Conservation (phyloP, 2,329 filamentous ascomycete genomes). For the Anthostomella pinea region DNA sequence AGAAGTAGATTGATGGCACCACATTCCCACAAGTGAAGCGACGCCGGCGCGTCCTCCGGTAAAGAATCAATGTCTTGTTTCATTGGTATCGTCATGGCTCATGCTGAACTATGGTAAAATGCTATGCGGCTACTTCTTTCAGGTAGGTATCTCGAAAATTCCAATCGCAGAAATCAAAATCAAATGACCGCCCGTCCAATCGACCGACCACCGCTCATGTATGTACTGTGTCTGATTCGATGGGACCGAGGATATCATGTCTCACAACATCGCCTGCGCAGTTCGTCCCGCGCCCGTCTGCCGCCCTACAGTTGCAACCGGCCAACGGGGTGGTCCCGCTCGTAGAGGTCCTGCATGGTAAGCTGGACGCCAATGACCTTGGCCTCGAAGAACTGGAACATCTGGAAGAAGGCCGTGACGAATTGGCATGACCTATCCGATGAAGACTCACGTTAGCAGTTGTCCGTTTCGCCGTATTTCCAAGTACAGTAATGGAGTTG, state of each 20-base stretch:
- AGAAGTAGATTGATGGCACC: no score
- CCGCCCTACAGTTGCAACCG: conserved; percentile 21
- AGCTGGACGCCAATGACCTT: conserved; percentile 26
- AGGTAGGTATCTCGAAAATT: background rate
- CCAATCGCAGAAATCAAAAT: background rate
- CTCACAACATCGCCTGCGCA: no score
- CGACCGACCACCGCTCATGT: no score
- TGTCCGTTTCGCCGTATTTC: no score
- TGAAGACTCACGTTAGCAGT: no score
- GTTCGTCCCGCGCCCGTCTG: no score
- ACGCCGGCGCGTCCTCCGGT: no score
- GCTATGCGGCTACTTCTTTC: background rate
- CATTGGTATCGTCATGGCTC: conserved; percentile 1
- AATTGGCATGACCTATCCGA: conserved; percentile 22
- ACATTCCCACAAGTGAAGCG: no score
- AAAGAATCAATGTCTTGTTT: background rate
- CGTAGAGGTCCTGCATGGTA: conserved; percentile 27
- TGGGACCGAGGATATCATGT: background rate
- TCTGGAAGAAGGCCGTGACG: conserved; percentile 23
- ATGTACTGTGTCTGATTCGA: background rate
- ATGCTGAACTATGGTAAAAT: conserved; percentile 1
- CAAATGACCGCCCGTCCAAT: background rate
- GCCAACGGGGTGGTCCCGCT: conserved; percentile 21
- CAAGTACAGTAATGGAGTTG: background rate
- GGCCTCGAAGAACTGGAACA: conserved; percentile 28